Conservation (phyloP, 1,139 yeast species). For the Lodderomyces metapsilosis region DNA sequence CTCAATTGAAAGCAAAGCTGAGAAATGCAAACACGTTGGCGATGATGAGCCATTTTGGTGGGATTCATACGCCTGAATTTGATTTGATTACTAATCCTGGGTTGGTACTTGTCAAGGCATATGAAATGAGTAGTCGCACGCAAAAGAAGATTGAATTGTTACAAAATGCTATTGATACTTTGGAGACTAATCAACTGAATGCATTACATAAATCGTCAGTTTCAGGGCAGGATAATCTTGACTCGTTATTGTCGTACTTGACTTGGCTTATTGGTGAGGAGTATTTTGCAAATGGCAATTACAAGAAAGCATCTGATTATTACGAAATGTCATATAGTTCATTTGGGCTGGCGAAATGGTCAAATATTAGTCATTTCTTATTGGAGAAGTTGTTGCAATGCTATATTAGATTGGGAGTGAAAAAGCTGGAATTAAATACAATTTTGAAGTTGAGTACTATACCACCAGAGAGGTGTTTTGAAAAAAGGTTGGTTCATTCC, state of each 20-base stretch:
- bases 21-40: constrained; percentile 11
- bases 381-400: constrained; percentile 14
- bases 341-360: constrained; percentile 10
- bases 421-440: constrained; percentile 10
- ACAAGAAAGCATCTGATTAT: constrained; percentile 11
- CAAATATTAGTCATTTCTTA: constrained; percentile 11
- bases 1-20: constrained; percentile 11
- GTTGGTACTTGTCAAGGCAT: constrained; percentile 27
- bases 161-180: constrained; percentile 31
- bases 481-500: neutral
- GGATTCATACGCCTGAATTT: constrained; percentile 26
- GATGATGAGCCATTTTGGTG: constrained; percentile 30
- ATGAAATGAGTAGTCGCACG: constrained; percentile 7
- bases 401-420: constrained; percentile 8
- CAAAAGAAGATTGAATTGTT: constrained; percentile 24
- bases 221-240: constrained; percentile 10
- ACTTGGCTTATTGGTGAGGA: constrained; percentile 53
- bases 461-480: constrained; percentile 4
- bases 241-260: constrained; percentile 24
- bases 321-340: constrained; percentile 13
- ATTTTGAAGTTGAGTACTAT: constrained; percentile 13
- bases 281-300: constrained; percentile 17
- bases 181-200: constrained; percentile 13
- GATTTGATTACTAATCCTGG: constrained; percentile 32
- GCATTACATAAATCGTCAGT: constrained; percentile 9